These are phyloP conservation scores for Rubus idaeus DNA, from an alignment of 306 rosid genomes.

Conservation along the genomic window DNA sequence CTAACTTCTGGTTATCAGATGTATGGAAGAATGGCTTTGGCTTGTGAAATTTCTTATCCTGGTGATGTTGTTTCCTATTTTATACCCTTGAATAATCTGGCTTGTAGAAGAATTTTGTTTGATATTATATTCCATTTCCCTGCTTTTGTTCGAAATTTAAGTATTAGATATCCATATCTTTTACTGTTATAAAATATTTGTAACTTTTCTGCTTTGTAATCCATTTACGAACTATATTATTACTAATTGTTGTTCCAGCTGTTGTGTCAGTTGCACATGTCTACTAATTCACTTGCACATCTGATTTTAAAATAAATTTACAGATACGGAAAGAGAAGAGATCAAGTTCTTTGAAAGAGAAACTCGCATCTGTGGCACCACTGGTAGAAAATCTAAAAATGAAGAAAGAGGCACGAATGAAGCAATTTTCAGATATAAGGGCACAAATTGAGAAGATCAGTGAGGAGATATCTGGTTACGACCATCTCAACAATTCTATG, in stretches of 20 bases:
- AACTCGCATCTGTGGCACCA: conserved; percentile 84
- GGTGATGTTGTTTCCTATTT: not conserved
- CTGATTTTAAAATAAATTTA: conserved; percentile 14
- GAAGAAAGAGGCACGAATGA: conserved; percentile 77
- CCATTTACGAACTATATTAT: no score
- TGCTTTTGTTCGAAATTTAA: not conserved
- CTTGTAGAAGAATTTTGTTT: not conserved
- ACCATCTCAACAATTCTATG: conserved; percentile 30
- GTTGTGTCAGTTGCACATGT: not conserved
- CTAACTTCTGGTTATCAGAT: not conserved
- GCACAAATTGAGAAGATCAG: conserved; percentile 80
- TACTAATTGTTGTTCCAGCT: not conserved
- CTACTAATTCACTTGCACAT: conserved; percentile 29
- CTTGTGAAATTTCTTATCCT: no score
- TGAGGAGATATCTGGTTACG: conserved; percentile 77
- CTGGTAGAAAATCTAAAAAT: conserved; percentile 70
- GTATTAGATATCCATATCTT: not conserved
- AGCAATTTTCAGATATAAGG: conserved; percentile 72
- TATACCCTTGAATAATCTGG: not conserved
- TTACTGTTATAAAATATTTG: not conserved
- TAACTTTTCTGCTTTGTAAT: not conserved
- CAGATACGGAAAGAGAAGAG: conserved; percentile 73
- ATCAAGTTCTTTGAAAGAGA: conserved; percentile 73
- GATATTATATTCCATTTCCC: not conserved
- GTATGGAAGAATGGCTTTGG: not conserved